Conservation (phyloP, 805 yeast species). For the Kluyveromyces starmeri region DNA sequence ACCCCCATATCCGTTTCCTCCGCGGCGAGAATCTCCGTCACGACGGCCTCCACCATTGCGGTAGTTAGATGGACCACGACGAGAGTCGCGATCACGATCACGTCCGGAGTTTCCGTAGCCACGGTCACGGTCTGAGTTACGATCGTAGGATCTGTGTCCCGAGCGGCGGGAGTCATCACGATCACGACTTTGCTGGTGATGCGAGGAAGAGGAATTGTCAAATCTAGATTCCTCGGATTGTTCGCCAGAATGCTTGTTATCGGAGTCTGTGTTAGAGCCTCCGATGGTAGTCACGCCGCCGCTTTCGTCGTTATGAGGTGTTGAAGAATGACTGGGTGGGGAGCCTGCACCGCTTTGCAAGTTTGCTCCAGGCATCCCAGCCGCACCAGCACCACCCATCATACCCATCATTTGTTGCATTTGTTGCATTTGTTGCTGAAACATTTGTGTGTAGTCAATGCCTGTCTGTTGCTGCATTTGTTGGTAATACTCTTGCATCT, state of each 20-base stretch:
- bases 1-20: conserved; percentile 16
- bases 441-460: conserved; percentile 28
- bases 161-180: conserved; percentile 1
- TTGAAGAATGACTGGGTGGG: conserved; percentile 14
- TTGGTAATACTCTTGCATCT: conserved; percentile 44
- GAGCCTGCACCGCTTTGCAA: conserved; percentile 9
- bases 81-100: conserved; percentile 7
- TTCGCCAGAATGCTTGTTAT: conserved; percentile 7
- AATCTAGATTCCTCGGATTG: conserved; percentile 2
- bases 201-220: neutral
- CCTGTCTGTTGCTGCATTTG: conserved; percentile 31
- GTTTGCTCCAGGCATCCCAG: conserved; percentile 2
- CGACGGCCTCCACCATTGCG: conserved; percentile 11
- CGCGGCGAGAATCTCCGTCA: conserved; percentile 20
- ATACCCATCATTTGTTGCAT: conserved; percentile 29
- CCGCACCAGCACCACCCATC: conserved; percentile 6
- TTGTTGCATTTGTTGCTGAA: conserved; percentile 30
- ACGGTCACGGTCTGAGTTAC: conserved; percentile 5
- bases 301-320: conserved; percentile 15
- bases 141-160: conserved; percentile 5
- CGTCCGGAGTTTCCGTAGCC: conserved; percentile 16
- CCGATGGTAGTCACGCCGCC: conserved; percentile 15
- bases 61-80: conserved; percentile 1
- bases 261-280: conserved; percentile 16
- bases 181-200: too few relatives aligned